Base-by-base conservation (phyloP, 1,284 basidiomycete genomes). In the Phylloporus sp. region DNA sequence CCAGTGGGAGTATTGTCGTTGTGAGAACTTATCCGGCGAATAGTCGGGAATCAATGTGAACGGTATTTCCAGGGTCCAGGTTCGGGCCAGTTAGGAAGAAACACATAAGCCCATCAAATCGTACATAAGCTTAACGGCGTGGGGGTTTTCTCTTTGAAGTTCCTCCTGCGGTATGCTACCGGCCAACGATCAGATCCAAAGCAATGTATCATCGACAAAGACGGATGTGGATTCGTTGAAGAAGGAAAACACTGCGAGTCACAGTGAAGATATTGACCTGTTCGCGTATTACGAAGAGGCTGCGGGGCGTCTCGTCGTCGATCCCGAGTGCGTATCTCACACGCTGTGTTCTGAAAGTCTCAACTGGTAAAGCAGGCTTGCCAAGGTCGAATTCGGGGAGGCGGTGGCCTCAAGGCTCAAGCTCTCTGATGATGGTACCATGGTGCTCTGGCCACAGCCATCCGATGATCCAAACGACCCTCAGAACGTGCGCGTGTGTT, bases 281-380 rank as follows among this genome's bases (percentile, higher is more conserved):
- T 71, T 76, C 31, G 74, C 79, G 5, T 85, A 86, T 62, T 84
- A 89, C 56, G 86, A 87, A 66, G 76, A 79, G 47, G 78, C 81
- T 64, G 86, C 85, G 2, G 87, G 87, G n/a, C 81, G 87, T 34
- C 77, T 89, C 17, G 81, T 89, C 54, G 77, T 89, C 20, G 87
- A 89, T 72, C 87, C 88, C 4, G 75, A 80, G 88, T 88, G 61
- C 31, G 81, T 74, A 31, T 40, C 34, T n/a, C 2, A 4, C 17
- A 24, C 3, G 34, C 28, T 3, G 22, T 11, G 24, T 18, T 37
- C 18, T 37, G 17, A 15, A 44, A 37, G 4, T 11, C 13, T 53
- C 26, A 39, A 20, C 15, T 24, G 56, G 12, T 54, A 66, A 61
- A 44, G 74, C 49, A 89, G 85, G 42, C 84, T 86, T 65, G 86